Conservation (phyloP, 352 stramenopile genomes). For the Discostella stelligera region DNA sequence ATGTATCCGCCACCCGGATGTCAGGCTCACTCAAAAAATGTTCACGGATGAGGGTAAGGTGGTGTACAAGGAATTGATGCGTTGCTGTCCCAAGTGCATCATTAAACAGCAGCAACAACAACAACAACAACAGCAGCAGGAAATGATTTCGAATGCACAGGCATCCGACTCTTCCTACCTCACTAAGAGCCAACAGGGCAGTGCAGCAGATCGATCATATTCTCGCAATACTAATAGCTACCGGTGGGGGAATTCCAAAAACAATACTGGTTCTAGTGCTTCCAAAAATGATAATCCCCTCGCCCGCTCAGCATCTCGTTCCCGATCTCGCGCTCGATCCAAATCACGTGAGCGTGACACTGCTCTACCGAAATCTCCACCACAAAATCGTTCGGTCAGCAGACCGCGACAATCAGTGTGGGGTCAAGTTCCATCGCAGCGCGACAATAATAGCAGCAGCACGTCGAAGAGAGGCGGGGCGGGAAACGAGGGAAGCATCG, state of each 20-base stretch:
- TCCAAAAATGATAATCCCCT: not conserved
- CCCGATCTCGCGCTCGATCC: slow-evolving; percentile 5
- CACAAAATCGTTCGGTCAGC: not conserved
- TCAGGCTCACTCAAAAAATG: slow-evolving; percentile 25
- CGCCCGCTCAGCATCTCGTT: not conserved
- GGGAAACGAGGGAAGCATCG: not conserved
- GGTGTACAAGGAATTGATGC: slow-evolving; percentile 22
- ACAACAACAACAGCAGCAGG: not conserved
- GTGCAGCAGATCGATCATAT: not conserved
- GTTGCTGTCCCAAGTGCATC: slow-evolving; percentile 17
- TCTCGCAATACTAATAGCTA: too few relatives aligned
- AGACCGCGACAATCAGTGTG: not conserved
- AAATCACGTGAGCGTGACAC: not conserved
- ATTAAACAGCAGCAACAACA: not conserved
- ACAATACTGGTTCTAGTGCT: not conserved
- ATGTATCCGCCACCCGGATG: slow-evolving; percentile 25
- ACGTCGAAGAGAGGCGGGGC: not conserved
- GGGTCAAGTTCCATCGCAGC: not conserved
- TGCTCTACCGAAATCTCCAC: not conserved
- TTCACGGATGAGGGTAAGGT: slow-evolving; percentile 3
- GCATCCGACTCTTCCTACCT: not conserved
- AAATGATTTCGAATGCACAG: not conserved
- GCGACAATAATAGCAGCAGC: not conserved
- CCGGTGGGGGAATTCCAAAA: not conserved
- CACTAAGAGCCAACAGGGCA: not conserved